Evolutionary conservation across 2,329 filamentous ascomycete species (phyloP).

Genomic region (Aspergillus tanneri): DNA sequence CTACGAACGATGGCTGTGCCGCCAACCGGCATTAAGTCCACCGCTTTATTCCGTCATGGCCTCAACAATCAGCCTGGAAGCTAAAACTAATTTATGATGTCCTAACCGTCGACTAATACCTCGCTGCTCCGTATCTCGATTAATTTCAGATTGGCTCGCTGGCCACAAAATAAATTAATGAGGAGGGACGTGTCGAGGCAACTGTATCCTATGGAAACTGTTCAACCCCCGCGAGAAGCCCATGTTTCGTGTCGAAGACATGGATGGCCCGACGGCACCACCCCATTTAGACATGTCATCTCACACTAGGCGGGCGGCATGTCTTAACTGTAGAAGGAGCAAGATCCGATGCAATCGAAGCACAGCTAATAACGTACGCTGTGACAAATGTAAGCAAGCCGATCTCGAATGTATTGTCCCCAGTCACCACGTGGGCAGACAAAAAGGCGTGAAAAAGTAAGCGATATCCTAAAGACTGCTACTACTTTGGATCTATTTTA

Average conservation of each 20-base stretch:
- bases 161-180: neutral
- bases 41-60: no score
- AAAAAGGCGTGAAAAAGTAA: conserved; percentile 76
- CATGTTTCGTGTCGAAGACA: conserved; percentile 4
- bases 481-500: no score
- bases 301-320: conserved; percentile 50
- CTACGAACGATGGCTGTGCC: no score
- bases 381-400: conserved; percentile 61
- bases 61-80: no score
- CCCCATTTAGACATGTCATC: conserved; percentile 11
- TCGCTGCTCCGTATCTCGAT: neutral
- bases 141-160: neutral
- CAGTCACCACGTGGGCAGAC: conserved; percentile 70
- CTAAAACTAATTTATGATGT: no score
- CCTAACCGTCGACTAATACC: no score
- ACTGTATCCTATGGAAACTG: neutral
- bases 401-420: conserved; percentile 64
- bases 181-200: neutral
- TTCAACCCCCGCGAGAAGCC: neutral
- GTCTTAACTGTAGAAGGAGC: conserved; percentile 63
- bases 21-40: no score
- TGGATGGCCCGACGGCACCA: conserved; percentile 10
- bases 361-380: conserved; percentile 52
- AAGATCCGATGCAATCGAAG: conserved; percentile 67
- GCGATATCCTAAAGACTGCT: no score